Conservation (phyloP, 2,329 filamentous ascomycete genomes). For the Thermoascus crustaceus region DNA sequence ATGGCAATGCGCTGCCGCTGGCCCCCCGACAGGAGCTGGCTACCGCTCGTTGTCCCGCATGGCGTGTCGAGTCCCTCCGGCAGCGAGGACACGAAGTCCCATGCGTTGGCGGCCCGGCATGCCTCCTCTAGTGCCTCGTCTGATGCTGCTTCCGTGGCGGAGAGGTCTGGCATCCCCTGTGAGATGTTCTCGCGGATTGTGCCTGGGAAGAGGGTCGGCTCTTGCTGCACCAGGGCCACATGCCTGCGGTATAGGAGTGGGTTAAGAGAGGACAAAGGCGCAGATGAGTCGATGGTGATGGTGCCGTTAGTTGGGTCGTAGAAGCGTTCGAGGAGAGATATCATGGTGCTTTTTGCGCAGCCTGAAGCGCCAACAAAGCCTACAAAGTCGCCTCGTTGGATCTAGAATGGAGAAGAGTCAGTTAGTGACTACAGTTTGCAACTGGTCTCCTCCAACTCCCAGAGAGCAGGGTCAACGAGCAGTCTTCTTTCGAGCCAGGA, state of each 20-base stretch:
- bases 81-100: conserved; percentile 20
- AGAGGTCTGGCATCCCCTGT: conserved; percentile 42
- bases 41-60: conserved; percentile 17
- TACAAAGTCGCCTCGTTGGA: conserved; percentile 43
- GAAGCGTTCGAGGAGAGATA: conserved; percentile 52
- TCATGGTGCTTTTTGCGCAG: conserved; percentile 58
- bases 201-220: conserved; percentile 60
- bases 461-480: not conserved
- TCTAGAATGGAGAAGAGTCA: conserved; percentile 14
- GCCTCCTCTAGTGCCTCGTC: conserved; percentile 13
- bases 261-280: conserved; percentile 50
- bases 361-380: conserved; percentile 49
- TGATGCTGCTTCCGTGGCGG: conserved; percentile 11
- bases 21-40: conserved; percentile 23
- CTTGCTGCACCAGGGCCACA: conserved; percentile 63
- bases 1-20: conserved; percentile 31
- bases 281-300: conserved; percentile 57
- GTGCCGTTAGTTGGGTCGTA: conserved; percentile 57
- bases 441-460: conserved; percentile 14
- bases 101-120: conserved; percentile 21
- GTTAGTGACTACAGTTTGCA: conserved; percentile 18
- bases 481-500: too few species aligned
- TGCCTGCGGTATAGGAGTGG: conserved; percentile 53
- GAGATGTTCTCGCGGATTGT: conserved; percentile 60
- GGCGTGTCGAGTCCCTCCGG: conserved; percentile 19